These are phyloP conservation scores for Citrus mangshanensis DNA, from an alignment of 345 rosid genomes.

Conservation along the genomic window DNA sequence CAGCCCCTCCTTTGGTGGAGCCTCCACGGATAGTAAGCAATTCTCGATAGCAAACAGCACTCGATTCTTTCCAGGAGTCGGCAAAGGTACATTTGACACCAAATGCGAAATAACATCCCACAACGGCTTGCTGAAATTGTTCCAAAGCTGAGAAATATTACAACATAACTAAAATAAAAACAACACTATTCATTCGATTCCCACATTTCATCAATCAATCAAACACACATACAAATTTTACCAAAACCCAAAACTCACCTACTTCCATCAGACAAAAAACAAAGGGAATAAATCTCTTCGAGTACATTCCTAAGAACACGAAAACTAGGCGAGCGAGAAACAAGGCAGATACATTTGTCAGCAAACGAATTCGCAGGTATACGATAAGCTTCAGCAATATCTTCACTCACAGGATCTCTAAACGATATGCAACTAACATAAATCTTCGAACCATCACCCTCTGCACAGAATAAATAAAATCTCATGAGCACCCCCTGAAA, in stretches of 20 bases:
- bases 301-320: slow-evolving; percentile 67
- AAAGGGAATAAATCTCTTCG: slow-evolving; percentile 83
- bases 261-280: slow-evolving; percentile 87
- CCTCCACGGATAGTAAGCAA: slow-evolving; percentile 77
- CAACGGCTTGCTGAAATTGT: slow-evolving; percentile 83
- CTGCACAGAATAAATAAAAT: slow-evolving; percentile 34
- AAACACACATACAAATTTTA: not conserved
- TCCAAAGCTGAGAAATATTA: slow-evolving; percentile 31
- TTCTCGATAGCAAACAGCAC: slow-evolving; percentile 89
- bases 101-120: slow-evolving; percentile 80
- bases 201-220: not conserved
- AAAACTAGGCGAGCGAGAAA: slow-evolving; percentile 88
- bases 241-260: slow-evolving; percentile 43
- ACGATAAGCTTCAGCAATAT: slow-evolving; percentile 87
- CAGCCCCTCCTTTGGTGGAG: slow-evolving; percentile 89
- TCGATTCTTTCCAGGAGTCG: slow-evolving; percentile 90
- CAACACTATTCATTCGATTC: not conserved
- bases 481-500: not conserved
- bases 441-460: slow-evolving; percentile 98
- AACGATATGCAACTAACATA: slow-evolving; percentile 93
- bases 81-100: slow-evolving; percentile 86
- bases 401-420: slow-evolving; percentile 94
- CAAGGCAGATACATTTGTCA: slow-evolving; percentile 91
- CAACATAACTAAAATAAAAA: slow-evolving; percentile 10
- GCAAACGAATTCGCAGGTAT: slow-evolving; percentile 79